phyloP scores from a whole-genome alignment of 805 yeast genomes.

The Komagataella populi region DNA sequence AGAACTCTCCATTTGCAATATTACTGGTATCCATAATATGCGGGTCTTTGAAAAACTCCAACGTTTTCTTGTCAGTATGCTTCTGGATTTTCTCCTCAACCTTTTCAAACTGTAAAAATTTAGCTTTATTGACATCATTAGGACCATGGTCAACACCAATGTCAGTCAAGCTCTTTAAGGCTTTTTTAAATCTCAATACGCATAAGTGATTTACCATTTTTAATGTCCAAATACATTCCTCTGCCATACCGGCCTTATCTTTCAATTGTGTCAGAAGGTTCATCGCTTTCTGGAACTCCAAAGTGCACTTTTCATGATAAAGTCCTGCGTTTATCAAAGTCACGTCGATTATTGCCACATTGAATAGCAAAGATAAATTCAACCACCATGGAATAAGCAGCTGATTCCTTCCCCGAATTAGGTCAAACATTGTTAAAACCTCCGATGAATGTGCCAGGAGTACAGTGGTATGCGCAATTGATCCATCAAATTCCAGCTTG shows the following conservation, averaged over 20 bases:
- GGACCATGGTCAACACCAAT: neutral
- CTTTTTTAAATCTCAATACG: neutral
- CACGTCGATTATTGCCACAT: neutral
- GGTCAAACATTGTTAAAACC: neutral
- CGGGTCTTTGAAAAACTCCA: neutral
- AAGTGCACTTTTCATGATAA: neutral
- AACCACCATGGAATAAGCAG: neutral
- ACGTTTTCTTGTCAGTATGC: neutral
- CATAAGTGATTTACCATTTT: neutral
- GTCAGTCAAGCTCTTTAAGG: neutral
- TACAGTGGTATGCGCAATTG: neutral
- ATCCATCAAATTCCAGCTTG: neutral
- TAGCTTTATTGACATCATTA: neutral
- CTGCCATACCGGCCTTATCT: neutral
- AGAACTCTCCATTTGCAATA: neutral
- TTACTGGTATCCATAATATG: neutral
- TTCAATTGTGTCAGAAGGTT: neutral
- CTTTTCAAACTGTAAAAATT: neutral
- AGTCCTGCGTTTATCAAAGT: neutral
- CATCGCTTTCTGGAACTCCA: neutral
- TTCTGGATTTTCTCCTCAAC: neutral
- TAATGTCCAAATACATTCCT: neutral
- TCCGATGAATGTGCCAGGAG: neutral
- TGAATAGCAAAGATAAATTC: neutral
- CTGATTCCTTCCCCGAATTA: neutral